A percentile compares a stretch with the other conserved stretches of the same genome.
These are phyloP conservation scores for Ochetophila trinervis DNA, from an alignment of 306 rosid species.

Conservation along the genomic window DNA sequence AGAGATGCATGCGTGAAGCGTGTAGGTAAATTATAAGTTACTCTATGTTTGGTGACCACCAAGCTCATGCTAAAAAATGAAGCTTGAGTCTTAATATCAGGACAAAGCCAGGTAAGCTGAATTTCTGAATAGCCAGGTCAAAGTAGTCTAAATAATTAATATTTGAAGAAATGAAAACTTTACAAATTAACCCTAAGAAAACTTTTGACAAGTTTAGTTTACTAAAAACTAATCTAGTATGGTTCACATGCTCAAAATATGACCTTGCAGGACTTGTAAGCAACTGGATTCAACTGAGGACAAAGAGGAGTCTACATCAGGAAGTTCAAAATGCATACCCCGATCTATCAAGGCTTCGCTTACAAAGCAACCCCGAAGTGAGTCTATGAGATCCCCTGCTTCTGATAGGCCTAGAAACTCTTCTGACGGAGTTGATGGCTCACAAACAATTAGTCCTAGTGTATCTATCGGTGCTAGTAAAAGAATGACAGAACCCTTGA, in stretches of 20 bases:
- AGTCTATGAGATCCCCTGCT: constrained; percentile 60
- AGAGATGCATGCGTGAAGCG: not conserved
- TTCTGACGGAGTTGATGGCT: constrained; percentile 46
- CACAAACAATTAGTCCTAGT: constrained; percentile 33
- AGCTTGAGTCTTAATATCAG: not conserved
- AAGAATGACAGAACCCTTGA: constrained; percentile 45
- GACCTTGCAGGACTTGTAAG: constrained; percentile 49
- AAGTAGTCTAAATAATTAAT: not conserved
- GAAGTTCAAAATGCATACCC: constrained; percentile 81
- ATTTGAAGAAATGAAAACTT: not conserved
- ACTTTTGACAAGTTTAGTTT: no score
- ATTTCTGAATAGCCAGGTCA: not conserved
- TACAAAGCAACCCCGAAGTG: constrained; percentile 65
- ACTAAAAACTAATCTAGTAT: no score
- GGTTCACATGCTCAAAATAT: constrained; percentile 2
- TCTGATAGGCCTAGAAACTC: constrained; percentile 68
- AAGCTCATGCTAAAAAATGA: not conserved
- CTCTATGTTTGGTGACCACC: not conserved
- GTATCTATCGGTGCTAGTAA: constrained; percentile 51
- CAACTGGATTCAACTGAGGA: constrained; percentile 52
- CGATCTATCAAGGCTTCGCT: constrained; percentile 74
- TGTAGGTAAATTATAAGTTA: not conserved
- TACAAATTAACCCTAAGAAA: no score
- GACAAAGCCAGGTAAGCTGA: not conserved
- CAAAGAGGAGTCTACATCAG: constrained; percentile 48